Evolutionary conservation across 768 basidiomycete species (phyloP).

Genomic region (Coprinellus micaceus): DNA sequence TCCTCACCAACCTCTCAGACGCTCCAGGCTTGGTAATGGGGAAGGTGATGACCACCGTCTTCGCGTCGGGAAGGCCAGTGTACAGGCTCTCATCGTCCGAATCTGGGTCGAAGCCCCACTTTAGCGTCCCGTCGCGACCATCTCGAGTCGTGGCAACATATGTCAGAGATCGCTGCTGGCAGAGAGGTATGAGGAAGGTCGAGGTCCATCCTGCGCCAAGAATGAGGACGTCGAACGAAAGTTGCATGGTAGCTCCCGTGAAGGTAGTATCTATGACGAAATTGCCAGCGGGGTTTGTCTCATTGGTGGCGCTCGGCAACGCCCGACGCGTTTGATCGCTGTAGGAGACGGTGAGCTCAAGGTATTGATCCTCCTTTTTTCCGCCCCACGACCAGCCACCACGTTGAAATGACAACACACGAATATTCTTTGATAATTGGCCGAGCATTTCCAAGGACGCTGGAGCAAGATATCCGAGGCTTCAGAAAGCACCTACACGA

Average conservation of each 20-base stretch:
- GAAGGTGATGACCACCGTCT: constrained; percentile 54
- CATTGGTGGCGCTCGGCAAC: not conserved
- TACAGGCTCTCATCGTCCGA: constrained; percentile 43
- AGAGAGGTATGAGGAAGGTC: constrained; percentile 55
- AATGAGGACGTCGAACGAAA: constrained; percentile 50
- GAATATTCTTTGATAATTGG: no score
- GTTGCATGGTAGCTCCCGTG: not conserved
- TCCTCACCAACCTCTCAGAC: constrained; percentile 40
- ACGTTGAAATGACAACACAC: no score
- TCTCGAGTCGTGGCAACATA: constrained; percentile 54
- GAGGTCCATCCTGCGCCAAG: constrained; percentile 69
- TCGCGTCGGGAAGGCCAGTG: constrained; percentile 46
- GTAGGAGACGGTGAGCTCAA: no score
- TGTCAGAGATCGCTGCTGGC: constrained; percentile 34
- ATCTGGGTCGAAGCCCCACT: constrained; percentile 53
- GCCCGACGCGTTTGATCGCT: no score
- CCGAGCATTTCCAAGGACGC: no score
- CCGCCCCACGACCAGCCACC: no score
- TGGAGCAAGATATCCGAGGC: no score
- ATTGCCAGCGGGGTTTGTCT: no score
- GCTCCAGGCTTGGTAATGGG: constrained; percentile 48
- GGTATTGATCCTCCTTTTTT: no score
- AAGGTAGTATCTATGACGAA: no score
- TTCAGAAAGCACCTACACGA: no score
- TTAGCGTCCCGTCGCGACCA: constrained; percentile 46